These are phyloP conservation scores for Spongiforma sp. DNA, from an alignment of 1,284 basidiomycete species.

Conservation along the genomic window DNA sequence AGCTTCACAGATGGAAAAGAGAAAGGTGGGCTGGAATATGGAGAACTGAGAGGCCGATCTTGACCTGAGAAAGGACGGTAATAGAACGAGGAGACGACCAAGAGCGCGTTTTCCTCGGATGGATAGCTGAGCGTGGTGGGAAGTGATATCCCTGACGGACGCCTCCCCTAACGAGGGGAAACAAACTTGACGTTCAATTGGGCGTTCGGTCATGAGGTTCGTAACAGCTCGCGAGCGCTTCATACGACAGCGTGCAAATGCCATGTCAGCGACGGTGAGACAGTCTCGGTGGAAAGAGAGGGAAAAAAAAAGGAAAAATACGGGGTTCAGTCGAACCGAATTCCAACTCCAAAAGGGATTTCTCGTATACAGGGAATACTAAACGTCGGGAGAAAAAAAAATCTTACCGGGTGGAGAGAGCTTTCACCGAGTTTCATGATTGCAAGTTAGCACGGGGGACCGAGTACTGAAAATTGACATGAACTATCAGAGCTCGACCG, in stretches of 20 bases:
- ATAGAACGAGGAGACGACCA: slow-evolving; percentile 21
- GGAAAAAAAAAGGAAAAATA: slow-evolving; percentile 9
- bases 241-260: neutral
- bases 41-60: neutral
- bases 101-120: slow-evolving; percentile 12
- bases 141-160: slow-evolving; percentile 4
- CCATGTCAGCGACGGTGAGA: neutral
- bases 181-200: neutral
- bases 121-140: slow-evolving; percentile 14
- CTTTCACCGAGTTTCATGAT: slow-evolving; percentile 14
- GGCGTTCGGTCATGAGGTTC: slow-evolving; percentile 27
- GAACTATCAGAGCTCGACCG: too few relatives aligned
- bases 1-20: slow-evolving; percentile 31
- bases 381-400: slow-evolving; percentile 6
- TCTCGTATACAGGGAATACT: slow-evolving; percentile 3
- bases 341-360: neutral
- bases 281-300: slow-evolving; percentile 1
- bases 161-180: slow-evolving; percentile 5
- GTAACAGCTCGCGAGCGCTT: slow-evolving; percentile 21
- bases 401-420: slow-evolving; percentile 18
- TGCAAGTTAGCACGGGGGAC: neutral
- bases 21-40: slow-evolving; percentile 20
- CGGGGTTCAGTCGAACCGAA: slow-evolving; percentile 8
- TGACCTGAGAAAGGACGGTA: slow-evolving; percentile 17
- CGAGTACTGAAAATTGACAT: neutral